phyloP scores from a whole-genome alignment of 805 yeast species.

The Kazachstania africana region DNA sequence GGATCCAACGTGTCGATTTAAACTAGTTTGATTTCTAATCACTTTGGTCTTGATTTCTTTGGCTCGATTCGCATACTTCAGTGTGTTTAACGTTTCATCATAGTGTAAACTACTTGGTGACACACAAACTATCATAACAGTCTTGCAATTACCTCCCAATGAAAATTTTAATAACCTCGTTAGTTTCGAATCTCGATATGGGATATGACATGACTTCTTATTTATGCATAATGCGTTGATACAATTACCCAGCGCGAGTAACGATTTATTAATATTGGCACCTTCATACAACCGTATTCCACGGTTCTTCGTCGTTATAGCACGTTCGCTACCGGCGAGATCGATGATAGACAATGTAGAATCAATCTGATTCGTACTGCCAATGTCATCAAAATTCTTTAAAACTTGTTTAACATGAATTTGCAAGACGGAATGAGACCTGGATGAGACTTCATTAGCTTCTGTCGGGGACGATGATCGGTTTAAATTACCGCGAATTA shows the following conservation, averaged over 20 bases:
- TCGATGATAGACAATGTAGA: conserved; percentile 84
- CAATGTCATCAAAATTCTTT: conserved; percentile 45
- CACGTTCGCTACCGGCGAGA: conserved; percentile 91
- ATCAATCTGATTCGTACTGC: conserved; percentile 43
- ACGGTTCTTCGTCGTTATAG: conserved; percentile 75
- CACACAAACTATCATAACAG: conserved; percentile 91
- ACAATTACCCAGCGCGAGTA: conserved; percentile 85
- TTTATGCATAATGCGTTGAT: conserved; percentile 82
- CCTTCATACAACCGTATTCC: conserved; percentile 82
- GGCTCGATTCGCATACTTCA: conserved; percentile 86
- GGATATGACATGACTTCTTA: conserved; percentile 55
- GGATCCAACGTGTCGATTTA: conserved; percentile 76
- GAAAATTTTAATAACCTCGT: conserved; percentile 82
- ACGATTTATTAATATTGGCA: conserved; percentile 82
- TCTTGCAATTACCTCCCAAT: conserved; percentile 86
- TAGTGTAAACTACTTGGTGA: conserved; percentile 80
- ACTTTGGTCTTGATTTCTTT: conserved; percentile 80
- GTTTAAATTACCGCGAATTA: conserved; percentile 57
- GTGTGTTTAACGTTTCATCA: conserved; percentile 85
- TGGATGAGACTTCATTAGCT: conserved; percentile 80
- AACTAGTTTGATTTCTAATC: conserved; percentile 57
- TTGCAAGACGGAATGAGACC: conserved; percentile 91
- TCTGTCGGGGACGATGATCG: conserved; percentile 81
- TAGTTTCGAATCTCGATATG: conserved; percentile 82
- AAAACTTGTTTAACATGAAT: conserved; percentile 53